Base-by-base conservation (phyloP, 169 alveolate genomes). In the Theileria luwenshuni region DNA sequence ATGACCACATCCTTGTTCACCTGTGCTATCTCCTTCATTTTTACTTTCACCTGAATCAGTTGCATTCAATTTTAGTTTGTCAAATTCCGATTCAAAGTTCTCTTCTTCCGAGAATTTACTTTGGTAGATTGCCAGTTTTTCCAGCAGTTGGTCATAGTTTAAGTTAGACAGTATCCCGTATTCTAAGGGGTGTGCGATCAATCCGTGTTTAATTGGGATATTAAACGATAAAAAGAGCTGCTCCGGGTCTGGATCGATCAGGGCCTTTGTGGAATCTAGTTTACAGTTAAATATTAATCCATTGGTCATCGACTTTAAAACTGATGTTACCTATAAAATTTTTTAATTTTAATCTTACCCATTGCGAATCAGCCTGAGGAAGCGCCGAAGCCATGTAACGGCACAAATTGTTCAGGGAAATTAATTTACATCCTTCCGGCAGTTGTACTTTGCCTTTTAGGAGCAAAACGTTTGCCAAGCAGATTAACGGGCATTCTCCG, bases 181-280 rank as follows among this genome's bases (percentile, higher is more conserved):
- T 2, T 58, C 28, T 0, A 54, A 21, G 17, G 63, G 47, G 28
- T 69, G 83, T 2, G 83, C 83, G n/a, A 79, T 38, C 74, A 76
- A 79, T 19, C 83, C 81, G 45, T 79, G 87, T 58, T 59, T 56
- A 27, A 79, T 58, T 6, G 43, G 43, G n/a, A 79, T 71, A 5
- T 28, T 25, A 27, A 79, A 54, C 12, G 67, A 33, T 27, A 23
- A 30, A 23, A 79, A 32, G 28, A 71, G 33, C 51, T 64, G 63
- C 68, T 25, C 60, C 17, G 76, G 49, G 27, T 79, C 83, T 1
- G 43, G 56, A 12, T 79, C 83, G 1, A 79, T n/a, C 5, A 2
- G n/a, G 7, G 54, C 73, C n/a, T 17, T 51, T 19, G 69, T 30
- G 19, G 76, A 33, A 21, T 69, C 63, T 15, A 79, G 45, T 7